Conservation (phyloP, 352 stramenopile genomes). For the Globisporangium lucens region DNA sequence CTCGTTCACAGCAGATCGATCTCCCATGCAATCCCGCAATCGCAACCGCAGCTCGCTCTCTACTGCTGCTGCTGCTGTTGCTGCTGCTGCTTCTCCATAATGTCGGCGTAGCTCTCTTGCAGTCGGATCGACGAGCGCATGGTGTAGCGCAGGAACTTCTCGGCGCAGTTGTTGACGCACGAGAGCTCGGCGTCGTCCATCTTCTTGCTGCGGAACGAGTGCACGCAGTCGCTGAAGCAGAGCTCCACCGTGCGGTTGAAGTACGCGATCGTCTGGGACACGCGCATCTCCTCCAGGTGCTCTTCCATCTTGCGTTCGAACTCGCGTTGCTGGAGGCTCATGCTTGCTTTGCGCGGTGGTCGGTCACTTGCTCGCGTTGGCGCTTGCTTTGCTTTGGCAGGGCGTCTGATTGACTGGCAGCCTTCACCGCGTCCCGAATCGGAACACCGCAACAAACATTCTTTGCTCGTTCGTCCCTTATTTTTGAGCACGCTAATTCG, state of each 20-base stretch:
- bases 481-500: background rate
- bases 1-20: background rate
- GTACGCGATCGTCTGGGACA: constrained; percentile 86
- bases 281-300: constrained; percentile 90
- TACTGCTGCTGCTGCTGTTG: constrained; percentile 49
- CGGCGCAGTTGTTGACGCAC: constrained; percentile 86
- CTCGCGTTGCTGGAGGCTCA: constrained; percentile 65
- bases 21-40: background rate
- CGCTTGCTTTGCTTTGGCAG: background rate
- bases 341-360: constrained; percentile 18
- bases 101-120: constrained; percentile 86
- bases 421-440: constrained; percentile 17
- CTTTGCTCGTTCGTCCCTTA: background rate
- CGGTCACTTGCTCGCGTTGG: background rate
- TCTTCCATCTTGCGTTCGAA: constrained; percentile 90
- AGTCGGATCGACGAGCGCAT: constrained; percentile 88
- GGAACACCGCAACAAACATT: background rate
- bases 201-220: constrained; percentile 91
- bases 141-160: constrained; percentile 90
- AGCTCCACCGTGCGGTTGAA: constrained; percentile 90
- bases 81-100: constrained; percentile 82
- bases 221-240: constrained; percentile 88
- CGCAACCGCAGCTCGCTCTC: background rate
- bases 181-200: constrained; percentile 87
- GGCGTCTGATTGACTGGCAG: constrained; percentile 5